Percentiles rank a stretch among this genome's conserved stretches.
Evolutionary conservation across 2,329 filamentous ascomycete species (phyloP).

Genomic region (Stagonosporopsis rhizophila): DNA sequence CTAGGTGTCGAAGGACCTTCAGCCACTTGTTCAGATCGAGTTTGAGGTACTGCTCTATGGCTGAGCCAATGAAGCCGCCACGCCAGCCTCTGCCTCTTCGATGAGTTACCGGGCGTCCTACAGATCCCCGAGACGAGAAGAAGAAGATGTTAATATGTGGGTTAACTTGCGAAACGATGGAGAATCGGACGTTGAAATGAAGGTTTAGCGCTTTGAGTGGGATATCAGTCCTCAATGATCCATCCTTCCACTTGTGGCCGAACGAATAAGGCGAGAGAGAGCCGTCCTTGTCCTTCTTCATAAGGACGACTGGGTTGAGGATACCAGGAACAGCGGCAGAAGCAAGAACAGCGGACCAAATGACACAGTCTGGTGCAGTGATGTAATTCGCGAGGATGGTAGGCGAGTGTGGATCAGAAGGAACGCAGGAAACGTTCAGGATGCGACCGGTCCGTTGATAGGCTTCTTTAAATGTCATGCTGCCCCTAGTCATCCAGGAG

Average conservation of each 20-base stretch:
- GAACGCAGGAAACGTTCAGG: conserved; percentile 94
- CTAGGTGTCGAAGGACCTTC: conserved; percentile 89
- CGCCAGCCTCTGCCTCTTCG: conserved; percentile 93
- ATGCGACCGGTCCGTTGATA: conserved; percentile 94
- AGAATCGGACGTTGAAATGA: conserved; percentile 98
- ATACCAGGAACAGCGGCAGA: conserved; percentile 97
- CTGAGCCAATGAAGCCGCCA: conserved; percentile 90
- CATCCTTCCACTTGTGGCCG: conserved; percentile 99
- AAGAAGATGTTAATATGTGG: conserved; percentile 99
- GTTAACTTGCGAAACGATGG: conserved; percentile 86
- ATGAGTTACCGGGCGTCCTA: conserved; percentile 93
- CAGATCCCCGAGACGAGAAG: conserved; percentile 90
- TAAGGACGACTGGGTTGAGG: conserved; percentile 90
- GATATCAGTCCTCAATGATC: conserved; percentile 91
- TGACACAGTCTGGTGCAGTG: conserved; percentile 94
- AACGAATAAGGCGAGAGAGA: conserved; percentile 89
- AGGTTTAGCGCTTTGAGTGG: conserved; percentile 92
- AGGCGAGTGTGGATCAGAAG: conserved; percentile 91
- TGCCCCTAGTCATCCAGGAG: conserved; percentile 89
- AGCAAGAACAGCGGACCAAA: conserved; percentile 95
- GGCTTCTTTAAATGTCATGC: conserved; percentile 92
- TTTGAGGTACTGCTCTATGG: conserved; percentile 93
- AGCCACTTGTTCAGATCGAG: conserved; percentile 98
- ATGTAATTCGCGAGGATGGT: conserved; percentile 95
- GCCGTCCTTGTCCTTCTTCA: conserved; percentile 82